Evolutionary conservation across 495 filamentous ascomycete species (phyloP), one percentile per base, ranked within the genome.

Genomic region (Hypoxylon trugodes): DNA sequence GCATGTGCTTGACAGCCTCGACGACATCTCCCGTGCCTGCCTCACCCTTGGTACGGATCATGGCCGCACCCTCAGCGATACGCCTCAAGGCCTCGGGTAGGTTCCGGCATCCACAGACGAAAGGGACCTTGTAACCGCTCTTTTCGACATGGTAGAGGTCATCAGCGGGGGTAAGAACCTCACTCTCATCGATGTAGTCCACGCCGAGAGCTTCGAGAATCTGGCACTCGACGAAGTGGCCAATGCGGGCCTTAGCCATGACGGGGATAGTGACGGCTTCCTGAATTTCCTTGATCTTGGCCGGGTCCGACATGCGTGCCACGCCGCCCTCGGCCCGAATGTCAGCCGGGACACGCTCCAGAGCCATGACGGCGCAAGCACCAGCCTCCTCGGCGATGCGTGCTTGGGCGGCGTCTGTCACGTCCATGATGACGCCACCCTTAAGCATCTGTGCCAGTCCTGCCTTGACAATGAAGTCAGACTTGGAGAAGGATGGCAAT

Each of bases 341-440:
- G 80, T 98, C 95, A 65, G 96, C 94, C 56, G 95, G 95, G 57
- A 98, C 96, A 69, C 95, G 90, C 82, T 98, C 96, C 61, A 98
- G 87, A 24, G 95, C 95, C 95, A 98, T 98, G 79, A 98, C 95
- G 72, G 95, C 96, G 63, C 86, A 87, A 58, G 95, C 95, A 68
- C 95, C 95, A 61, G 95, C 93, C 74, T 97, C 93, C 76, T 98
- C 96, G 72, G 95, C 96, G 69, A 98, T 97, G 79, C 89, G 90
- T 41, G 95, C 93, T 85, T 98, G 93, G 65, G 90, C 88, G 13
- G 93, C 90, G 73, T 93, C 93, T 33, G 97, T 93, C 51, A 98
- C 95, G 75, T 98, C 95, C 95, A 98, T 98, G 75, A 98, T 98
- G 32, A 98, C 95, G 62, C 95, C 95, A 73, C 95, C 95, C 81